These are phyloP conservation scores for Penicillium flavigenum DNA, from an alignment of 495 filamentous ascomycete species.

Conservation along the genomic window DNA sequence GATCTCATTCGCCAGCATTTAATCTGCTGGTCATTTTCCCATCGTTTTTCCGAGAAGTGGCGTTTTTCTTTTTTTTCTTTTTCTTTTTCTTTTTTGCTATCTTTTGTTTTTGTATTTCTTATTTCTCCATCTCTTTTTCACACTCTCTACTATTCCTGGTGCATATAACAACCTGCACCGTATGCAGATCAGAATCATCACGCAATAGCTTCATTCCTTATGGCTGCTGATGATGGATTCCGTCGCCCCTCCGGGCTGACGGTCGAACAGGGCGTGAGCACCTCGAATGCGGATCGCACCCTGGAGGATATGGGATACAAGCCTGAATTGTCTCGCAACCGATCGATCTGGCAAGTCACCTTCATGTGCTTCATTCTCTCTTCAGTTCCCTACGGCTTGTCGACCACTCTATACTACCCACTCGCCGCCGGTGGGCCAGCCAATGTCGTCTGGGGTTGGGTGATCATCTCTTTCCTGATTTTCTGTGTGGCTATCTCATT, in stretches of 20 bases:
- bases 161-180: not conserved
- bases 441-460: slow-evolving; percentile 63
- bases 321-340: slow-evolving; percentile 51
- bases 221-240: slow-evolving; percentile 13
- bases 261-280: slow-evolving; percentile 15
- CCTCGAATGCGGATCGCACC: slow-evolving; percentile 24
- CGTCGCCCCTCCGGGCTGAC: slow-evolving; percentile 25
- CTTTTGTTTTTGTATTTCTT: slow-evolving; percentile 10
- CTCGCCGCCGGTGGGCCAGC: slow-evolving; percentile 60
- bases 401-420: slow-evolving; percentile 63
- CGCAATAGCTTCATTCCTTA: slow-evolving; percentile 7
- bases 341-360: slow-evolving; percentile 45
- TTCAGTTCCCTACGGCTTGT: slow-evolving; percentile 58
- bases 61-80: not conserved
- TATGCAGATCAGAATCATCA: slow-evolving; percentile 1
- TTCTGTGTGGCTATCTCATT: slow-evolving; percentile 64
- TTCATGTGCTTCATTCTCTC: slow-evolving; percentile 50
- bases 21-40: slow-evolving; percentile 3
- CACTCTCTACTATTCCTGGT: not conserved
- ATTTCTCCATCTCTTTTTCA: slow-evolving; percentile 7
- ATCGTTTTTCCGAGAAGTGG: not conserved
- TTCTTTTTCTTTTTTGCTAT: not conserved
- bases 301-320: slow-evolving; percentile 53
- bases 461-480: slow-evolving; percentile 63
- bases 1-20: not conserved